Evolutionary conservation across 768 basidiomycete species (phyloP).

Genomic region (Gloeostereum incarnatum): DNA sequence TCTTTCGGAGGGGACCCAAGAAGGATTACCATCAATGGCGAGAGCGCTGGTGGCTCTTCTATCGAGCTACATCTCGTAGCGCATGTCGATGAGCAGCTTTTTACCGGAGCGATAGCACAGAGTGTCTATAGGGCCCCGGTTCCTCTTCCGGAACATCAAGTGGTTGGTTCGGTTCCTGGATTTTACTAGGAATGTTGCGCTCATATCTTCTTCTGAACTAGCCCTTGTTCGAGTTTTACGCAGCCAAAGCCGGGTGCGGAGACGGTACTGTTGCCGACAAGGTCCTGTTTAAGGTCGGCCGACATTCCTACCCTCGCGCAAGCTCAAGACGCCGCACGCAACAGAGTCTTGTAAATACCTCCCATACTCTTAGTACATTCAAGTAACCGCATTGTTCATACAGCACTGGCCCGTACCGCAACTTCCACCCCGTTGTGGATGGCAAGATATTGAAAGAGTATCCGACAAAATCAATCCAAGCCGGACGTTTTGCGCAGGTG

Average conservation of each 20-base stretch:
- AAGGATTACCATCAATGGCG: conserved; percentile 42
- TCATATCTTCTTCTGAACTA: too few relatives aligned
- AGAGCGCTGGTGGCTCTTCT: conserved; percentile 49
- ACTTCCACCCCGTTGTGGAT: conserved; percentile 48
- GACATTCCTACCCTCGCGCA: conserved; percentile 40
- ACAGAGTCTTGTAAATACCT: too few relatives aligned
- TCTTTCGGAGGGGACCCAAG: conserved; percentile 29
- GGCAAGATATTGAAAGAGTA: conserved; percentile 38
- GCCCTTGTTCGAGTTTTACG: conserved; percentile 46
- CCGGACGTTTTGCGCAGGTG: conserved; percentile 37
- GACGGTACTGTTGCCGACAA: conserved; percentile 21
- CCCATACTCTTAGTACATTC: too few relatives aligned
- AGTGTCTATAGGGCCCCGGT: conserved; percentile 47
- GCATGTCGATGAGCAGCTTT: conserved; percentile 27
- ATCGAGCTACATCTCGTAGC: conserved; percentile 53
- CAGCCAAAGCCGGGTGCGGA: conserved; percentile 39
- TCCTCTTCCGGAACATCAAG: conserved; percentile 40
- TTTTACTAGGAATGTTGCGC: too few relatives aligned
- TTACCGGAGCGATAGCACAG: conserved; percentile 50
- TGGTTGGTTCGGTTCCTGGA: too few relatives aligned
- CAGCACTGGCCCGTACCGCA: conserved; percentile 32
- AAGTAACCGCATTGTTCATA: conserved; percentile 3
- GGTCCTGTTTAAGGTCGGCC: conserved; percentile 40
- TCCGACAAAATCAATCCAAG: conserved; percentile 35
- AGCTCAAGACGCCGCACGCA: conserved; percentile 46